Conservation (phyloP, 495 filamentous ascomycete genomes). For the Neurospora terricola region DNA sequence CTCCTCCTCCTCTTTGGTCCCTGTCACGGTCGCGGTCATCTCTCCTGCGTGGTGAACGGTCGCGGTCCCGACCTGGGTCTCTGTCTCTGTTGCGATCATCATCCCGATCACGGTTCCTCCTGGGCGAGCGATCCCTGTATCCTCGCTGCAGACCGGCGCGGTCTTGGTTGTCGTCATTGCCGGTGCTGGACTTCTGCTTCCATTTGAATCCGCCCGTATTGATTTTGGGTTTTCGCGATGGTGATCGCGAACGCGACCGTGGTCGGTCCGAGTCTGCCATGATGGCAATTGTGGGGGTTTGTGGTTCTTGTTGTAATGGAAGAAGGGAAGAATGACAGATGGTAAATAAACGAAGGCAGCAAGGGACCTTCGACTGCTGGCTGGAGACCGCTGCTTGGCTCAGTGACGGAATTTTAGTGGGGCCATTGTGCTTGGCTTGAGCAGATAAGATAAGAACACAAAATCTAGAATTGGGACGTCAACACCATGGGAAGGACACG, state of each 20-base stretch:
- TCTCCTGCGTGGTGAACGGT: conserved; percentile 4
- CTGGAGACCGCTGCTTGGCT: background rate
- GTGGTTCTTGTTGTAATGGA: background rate
- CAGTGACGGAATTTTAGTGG: conserved; percentile 16
- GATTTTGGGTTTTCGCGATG: conserved; percentile 27
- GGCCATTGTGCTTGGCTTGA: background rate
- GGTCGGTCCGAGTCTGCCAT: conserved; percentile 24
- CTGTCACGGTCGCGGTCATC: conserved; percentile 17
- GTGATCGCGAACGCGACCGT: conserved; percentile 27
- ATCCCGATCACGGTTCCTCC: conserved; percentile 23
- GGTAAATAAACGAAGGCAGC: background rate
- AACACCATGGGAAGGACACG: background rate
- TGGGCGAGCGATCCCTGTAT: conserved; percentile 39
- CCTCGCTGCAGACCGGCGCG: conserved; percentile 37
- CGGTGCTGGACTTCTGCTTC: conserved; percentile 52
- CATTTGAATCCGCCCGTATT: conserved; percentile 50
- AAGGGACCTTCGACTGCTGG: background rate
- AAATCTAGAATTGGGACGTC: background rate
- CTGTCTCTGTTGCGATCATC: conserved; percentile 22
- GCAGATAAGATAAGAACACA: background rate
- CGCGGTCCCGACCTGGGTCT: conserved; percentile 14
- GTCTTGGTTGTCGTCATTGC: conserved; percentile 39
- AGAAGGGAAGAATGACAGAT: background rate
- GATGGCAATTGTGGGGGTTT: conserved; percentile 2
- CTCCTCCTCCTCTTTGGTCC: conserved; percentile 5